Conservation (phyloP, 371 early-diverging fungal genomes). For the Pancytospora philotis region DNA sequence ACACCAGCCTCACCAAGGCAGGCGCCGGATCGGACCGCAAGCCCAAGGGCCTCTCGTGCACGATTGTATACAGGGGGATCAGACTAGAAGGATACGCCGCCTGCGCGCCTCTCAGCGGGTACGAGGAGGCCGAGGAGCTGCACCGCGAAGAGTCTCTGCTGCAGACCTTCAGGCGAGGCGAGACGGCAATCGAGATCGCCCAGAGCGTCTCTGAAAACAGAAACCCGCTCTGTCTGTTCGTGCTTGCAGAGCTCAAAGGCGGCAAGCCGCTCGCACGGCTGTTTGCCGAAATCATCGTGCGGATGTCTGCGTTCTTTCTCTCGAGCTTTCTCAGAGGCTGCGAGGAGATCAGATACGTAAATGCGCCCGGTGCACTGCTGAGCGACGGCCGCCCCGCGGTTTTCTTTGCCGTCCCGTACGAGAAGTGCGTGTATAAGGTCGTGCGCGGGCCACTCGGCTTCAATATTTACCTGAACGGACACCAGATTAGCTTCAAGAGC, state of each 20-base stretch:
- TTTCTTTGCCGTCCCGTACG: background rate
- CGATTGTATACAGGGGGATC: background rate
- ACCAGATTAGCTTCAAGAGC: too few species aligned
- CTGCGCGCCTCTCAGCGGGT: background rate
- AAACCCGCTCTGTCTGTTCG: background rate
- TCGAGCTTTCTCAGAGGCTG: background rate
- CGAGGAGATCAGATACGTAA: background rate
- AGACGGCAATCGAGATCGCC: background rate
- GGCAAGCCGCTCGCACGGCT: background rate
- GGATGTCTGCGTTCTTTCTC: background rate
- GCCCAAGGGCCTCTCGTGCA: background rate
- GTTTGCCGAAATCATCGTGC: background rate
- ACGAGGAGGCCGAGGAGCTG: background rate
- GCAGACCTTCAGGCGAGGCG: background rate
- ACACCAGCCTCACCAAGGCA: background rate
- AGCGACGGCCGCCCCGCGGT: background rate
- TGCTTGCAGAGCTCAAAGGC: background rate
- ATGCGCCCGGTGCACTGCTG: background rate
- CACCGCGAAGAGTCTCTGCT: background rate
- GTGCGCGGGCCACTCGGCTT: background rate
- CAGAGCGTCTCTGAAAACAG: background rate
- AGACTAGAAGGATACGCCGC: background rate
- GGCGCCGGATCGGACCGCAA: background rate
- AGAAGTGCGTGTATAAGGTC: background rate
- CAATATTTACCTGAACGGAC: background rate